Evolutionary conservation across 2,329 filamentous ascomycete species (phyloP), one percentile per base, ranked within the genome.

Genomic region (Tolypocladium nubicola): DNA sequence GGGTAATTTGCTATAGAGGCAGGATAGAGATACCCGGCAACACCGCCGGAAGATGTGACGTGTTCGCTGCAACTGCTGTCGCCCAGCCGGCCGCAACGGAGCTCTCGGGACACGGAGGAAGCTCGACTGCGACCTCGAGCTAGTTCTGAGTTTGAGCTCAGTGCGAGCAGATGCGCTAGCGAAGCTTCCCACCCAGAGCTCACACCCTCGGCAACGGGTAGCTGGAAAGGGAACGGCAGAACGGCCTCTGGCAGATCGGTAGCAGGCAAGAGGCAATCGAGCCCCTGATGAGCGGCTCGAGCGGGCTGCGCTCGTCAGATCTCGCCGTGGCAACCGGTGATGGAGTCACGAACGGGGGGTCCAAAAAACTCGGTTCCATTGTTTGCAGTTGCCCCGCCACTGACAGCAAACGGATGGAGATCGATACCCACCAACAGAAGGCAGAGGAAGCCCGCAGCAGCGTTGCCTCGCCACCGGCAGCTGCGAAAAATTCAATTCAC

Each of bases 391-490:
- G 47, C 47, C 47, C 47, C 47, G 47, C 47, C 47, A 52, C 47
- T 50, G 47, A 50, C 47, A 50, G 30, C 47, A 35, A 35, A 30
- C n/a, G 47, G 30, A 37, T 14, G 47, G 16, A 1, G 19, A 37
- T 52, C 33, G 19, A 52, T 52, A 19, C 47, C 47, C 47, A 52
- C 47, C 47, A 9, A 21, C 30, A 37, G 47, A 52, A 37, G 47
- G 47, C 47, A 52, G 47, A 21, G 30, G 47, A 52, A 52, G 47
- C 30, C 11, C 30, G 11, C 19, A 52, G 47, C 47, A 23, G 56
- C 56, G 58, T 58, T 61, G 58, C 43, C 56, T 57, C 50, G 60
- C 41, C 56, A 60, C 49, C 58, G 21, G 57, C 26, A 30, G 8
- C 57, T 54, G 55, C 52, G 53, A 60, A 59, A 53, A 57, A 56